Base-by-base conservation (phyloP, 2,329 filamentous ascomycete species). In the Triangularia setosa region DNA sequence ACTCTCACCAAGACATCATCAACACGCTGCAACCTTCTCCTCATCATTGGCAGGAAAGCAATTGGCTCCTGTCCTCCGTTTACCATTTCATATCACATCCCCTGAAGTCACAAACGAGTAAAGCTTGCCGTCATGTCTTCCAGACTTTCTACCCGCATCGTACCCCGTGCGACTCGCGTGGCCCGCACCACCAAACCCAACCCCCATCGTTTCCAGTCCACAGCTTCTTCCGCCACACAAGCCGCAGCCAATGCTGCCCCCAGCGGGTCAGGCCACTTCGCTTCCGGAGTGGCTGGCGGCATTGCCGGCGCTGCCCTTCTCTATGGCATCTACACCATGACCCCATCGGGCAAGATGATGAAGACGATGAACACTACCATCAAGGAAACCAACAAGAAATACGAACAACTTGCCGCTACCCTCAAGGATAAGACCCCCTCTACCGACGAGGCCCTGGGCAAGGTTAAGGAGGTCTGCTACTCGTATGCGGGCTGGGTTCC, bases 401-500 rank as follows among this genome's bases (percentile, higher is more conserved):
- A 89, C 75, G 77, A 87, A 44, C 79, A 81, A 7, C 83, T 87
- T 1, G 83, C 84, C 33, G 78, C 86, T 68, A 86, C 86, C 72
- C 79, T 90, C 5, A 83, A 88, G 68, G 77, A 87, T 62, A 81
- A 82, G 55, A 85, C 88, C 0, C 90, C 90, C 0, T 83, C 86
- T 65, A 82, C 88, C 14, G 88, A 90, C 67, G 83, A 90, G 74
- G 88, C 89, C 1, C 79, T 91, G 44, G 76, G 83, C 65, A 88
- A 84, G 78, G 83, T 93, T 65, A 86, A 87, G 71, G 79, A 86
- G 64, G 87, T 88, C 12, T 85, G 86, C 27, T 86, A 86, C 72
- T 86, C 86, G 24, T 93, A 93, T 72, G 88, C 89, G 1, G 80
- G 79, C 2, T 91, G 89, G 81, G 84, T 93, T 28, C 90, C 90